These are phyloP conservation scores for Zygoascus hellenicus DNA, from an alignment of 1,139 yeast species.

Conservation along the genomic window DNA sequence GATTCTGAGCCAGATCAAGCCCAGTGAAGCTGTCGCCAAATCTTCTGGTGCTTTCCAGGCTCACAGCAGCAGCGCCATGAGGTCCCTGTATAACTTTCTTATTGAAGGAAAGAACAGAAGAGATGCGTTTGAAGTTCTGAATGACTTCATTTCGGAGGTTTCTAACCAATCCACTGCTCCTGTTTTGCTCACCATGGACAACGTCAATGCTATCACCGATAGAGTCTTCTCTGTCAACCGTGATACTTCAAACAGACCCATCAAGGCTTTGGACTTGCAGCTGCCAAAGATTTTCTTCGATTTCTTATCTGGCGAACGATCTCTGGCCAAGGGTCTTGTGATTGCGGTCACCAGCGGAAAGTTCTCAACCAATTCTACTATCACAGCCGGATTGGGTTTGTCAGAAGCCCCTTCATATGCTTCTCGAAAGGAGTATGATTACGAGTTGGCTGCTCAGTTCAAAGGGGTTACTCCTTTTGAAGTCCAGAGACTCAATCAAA, in stretches of 20 bases:
- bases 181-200: slow-evolving; percentile 67
- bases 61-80: slow-evolving; percentile 39
- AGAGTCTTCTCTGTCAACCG: slow-evolving; percentile 56
- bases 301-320: slow-evolving; percentile 48
- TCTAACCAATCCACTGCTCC: slow-evolving; percentile 46
- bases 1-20: slow-evolving; percentile 38
- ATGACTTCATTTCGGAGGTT: slow-evolving; percentile 48
- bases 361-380: slow-evolving; percentile 46
- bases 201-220: slow-evolving; percentile 60
- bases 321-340: slow-evolving; percentile 53
- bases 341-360: slow-evolving; percentile 56
- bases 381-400: slow-evolving; percentile 55
- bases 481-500: slow-evolving; percentile 48
- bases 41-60: slow-evolving; percentile 24
- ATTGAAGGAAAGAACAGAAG: slow-evolving; percentile 33
- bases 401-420: slow-evolving; percentile 50
- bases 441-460: slow-evolving; percentile 45
- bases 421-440: slow-evolving; percentile 47
- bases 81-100: slow-evolving; percentile 43
- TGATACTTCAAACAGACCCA: slow-evolving; percentile 49
- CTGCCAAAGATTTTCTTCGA: slow-evolving; percentile 56
- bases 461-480: slow-evolving; percentile 46
- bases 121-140: slow-evolving; percentile 42
- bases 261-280: slow-evolving; percentile 62
- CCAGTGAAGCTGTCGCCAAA: slow-evolving; percentile 19